Evolutionary conservation across 805 yeast species (phyloP).

Genomic region (Ogataea chonburiensis): DNA sequence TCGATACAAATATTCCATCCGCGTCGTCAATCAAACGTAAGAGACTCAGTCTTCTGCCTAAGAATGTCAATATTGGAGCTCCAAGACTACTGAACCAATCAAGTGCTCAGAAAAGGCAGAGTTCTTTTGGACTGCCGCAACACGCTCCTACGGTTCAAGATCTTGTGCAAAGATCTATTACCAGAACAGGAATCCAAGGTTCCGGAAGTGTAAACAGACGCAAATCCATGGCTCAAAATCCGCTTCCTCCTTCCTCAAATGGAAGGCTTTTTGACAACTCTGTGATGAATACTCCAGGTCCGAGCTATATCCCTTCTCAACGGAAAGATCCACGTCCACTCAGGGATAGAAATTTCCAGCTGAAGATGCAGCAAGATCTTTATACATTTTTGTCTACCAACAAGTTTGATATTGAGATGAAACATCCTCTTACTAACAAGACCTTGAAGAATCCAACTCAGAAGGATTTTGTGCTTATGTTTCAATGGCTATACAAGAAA

Average conservation of each 20-base stretch:
- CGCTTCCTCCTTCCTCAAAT: constrained; percentile 23
- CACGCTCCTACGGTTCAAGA: constrained; percentile 27
- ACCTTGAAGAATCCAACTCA: constrained; percentile 79
- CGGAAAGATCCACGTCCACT: constrained; percentile 71
- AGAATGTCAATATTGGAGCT: constrained; percentile 32
- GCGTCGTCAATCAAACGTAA: constrained; percentile 24
- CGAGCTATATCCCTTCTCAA: constrained; percentile 13
- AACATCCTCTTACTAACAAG: constrained; percentile 62
- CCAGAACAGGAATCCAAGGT: constrained; percentile 21
- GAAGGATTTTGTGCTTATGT: constrained; percentile 74
- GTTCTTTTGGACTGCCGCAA: constrained; percentile 25
- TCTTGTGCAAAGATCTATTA: constrained; percentile 28
- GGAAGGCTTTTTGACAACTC: constrained; percentile 24
- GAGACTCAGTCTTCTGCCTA: constrained; percentile 31
- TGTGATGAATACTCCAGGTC: constrained; percentile 19
- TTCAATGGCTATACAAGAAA: constrained; percentile 74
- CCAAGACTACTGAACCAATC: constrained; percentile 30
- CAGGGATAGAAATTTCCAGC: constrained; percentile 68
- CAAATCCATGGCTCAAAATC: constrained; percentile 14
- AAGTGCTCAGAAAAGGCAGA: constrained; percentile 25
- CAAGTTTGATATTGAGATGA: constrained; percentile 73
- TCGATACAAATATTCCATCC: constrained; percentile 20
- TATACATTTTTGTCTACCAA: constrained; percentile 60
- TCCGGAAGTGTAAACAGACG: constrained; percentile 17
- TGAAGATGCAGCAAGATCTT: constrained; percentile 62